Evolutionary conservation across 805 yeast genomes (phyloP).

Genomic region (Sugiyamaella mastotermitis): DNA sequence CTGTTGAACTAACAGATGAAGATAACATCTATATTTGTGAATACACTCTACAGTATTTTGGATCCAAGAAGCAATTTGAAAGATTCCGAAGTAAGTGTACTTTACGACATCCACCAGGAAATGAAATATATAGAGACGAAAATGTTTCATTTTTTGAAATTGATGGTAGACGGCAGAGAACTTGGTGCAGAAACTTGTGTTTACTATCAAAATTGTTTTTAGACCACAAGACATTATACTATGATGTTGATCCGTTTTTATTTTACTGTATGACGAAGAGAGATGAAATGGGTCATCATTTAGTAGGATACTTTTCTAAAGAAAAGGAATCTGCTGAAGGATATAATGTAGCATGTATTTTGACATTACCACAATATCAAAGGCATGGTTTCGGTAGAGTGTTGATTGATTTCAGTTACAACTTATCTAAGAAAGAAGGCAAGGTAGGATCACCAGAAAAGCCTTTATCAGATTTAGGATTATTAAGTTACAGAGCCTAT

Average conservation of each 20-base stretch:
- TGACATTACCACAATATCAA: conserved; percentile 94
- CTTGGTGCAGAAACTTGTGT: conserved; percentile 96
- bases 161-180: conserved; percentile 92
- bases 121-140: conserved; percentile 91
- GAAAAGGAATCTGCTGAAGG: conserved; percentile 95
- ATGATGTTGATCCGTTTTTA: conserved; percentile 96
- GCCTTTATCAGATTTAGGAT: conserved; percentile 91
- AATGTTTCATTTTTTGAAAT: conserved; percentile 93
- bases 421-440: conserved; percentile 77
- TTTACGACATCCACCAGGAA: conserved; percentile 95
- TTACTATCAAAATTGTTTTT: conserved; percentile 81
- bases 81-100: conserved; percentile 84
- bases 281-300: conserved; percentile 88
- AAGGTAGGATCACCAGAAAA: conserved; percentile 97
- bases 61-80: conserved; percentile 85
- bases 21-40: conserved; percentile 89
- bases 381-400: conserved; percentile 90
- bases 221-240: conserved; percentile 93
- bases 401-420: conserved; percentile 89
- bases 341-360: conserved; percentile 94
- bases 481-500: conserved; percentile 86
- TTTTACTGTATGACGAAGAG: conserved; percentile 92
- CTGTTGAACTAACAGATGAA: conserved; percentile 87
- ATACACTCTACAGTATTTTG: conserved; percentile 82
- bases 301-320: conserved; percentile 94